Base-by-base conservation (phyloP, 768 basidiomycete species). In the Lentinula raphanica region DNA sequence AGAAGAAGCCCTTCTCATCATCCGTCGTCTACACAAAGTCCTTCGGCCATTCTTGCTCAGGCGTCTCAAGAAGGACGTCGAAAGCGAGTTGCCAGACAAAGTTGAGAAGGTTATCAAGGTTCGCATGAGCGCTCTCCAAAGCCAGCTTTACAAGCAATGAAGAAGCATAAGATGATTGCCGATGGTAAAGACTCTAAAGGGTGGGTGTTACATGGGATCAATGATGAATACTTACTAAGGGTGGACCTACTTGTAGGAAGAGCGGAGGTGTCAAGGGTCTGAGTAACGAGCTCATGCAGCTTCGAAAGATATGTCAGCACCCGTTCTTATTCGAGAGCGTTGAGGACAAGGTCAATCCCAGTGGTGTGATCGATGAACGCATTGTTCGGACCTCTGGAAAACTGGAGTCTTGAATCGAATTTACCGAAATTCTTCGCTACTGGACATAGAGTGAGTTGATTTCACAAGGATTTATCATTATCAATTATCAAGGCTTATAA, bases 81-180 rank as follows among this genome's bases (percentile, higher is more conserved):
- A 98, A 78, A 86, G 85, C 63, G 94, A 97, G 73, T 71, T 98
- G 64, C 95, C 95, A 2, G 94, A 97, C 71, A 97, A 98, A 78
- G 92, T 96, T 31, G 95, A 98, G 79, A 96, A 94, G 79, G 91
- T 97, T 60, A 93, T 97, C 76, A 97, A 96, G 77, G 84, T 95
- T 64, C 83, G 91, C 70, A 95, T 96, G 94, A 92, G 90, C 63
- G 90, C 87, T 15, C 71, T 98, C 67, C 95, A 98, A 73, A 85
- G 81, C 67, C 92, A 94, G 74, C 73, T 98, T 60, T 98, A 98
- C 74, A 90, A 93, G 76, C 94, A 94, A 94, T 97, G 90, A 94
- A 95, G 81, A 93, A 96, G 77, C 88, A 90, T 74, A 98, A 98
- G 77, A 95, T 96, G 87, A 92, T 92, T 66, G 93, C 94, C 5